A percentile compares a stretch with the other conserved stretches of the same genome.
Evolutionary conservation across 2,329 filamentous ascomycete genomes (phyloP).

Genomic region (Trichoderma sp.): DNA sequence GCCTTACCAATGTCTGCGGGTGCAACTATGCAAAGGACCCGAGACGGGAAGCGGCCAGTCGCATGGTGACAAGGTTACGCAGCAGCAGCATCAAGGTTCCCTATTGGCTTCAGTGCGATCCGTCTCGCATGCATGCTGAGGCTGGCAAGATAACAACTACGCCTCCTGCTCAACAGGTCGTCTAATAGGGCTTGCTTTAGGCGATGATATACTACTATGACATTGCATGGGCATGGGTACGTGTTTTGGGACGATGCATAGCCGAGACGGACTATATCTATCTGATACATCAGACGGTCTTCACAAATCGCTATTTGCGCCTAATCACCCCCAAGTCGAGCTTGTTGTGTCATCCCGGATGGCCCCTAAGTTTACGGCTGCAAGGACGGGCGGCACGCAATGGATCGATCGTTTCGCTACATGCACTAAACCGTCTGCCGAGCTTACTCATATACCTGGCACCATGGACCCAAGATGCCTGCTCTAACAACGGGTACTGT

Average conservation of each 20-base stretch:
- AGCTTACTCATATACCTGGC: background rate
- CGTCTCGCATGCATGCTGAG: background rate
- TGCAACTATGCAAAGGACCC: background rate
- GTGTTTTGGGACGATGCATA: background rate
- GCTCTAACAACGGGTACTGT: background rate
- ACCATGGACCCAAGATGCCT: background rate
- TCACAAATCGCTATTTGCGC: background rate
- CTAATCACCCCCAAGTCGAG: background rate
- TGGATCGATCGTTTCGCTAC: slow-evolving; percentile 5
- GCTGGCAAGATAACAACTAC: background rate
- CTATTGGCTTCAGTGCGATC: slow-evolving; percentile 1
- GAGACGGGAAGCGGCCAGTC: slow-evolving; percentile 19
- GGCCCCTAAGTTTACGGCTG: background rate
- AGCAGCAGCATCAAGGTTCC: background rate
- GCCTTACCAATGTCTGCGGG: background rate
- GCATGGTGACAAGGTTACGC: slow-evolving; percentile 18
- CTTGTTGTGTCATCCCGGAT: background rate
- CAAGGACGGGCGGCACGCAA: background rate
- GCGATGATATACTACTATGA: background rate
- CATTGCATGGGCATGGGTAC: background rate
- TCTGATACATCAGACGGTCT: background rate
- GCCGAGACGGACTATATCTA: background rate
- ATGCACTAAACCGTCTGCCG: background rate
- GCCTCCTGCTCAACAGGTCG: background rate
- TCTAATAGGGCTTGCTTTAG: background rate